A percentile compares a stretch with the other conserved stretches of the same genome.
Conservation (phyloP, 768 basidiomycete genomes). For the Psilocybe cubensis region DNA sequence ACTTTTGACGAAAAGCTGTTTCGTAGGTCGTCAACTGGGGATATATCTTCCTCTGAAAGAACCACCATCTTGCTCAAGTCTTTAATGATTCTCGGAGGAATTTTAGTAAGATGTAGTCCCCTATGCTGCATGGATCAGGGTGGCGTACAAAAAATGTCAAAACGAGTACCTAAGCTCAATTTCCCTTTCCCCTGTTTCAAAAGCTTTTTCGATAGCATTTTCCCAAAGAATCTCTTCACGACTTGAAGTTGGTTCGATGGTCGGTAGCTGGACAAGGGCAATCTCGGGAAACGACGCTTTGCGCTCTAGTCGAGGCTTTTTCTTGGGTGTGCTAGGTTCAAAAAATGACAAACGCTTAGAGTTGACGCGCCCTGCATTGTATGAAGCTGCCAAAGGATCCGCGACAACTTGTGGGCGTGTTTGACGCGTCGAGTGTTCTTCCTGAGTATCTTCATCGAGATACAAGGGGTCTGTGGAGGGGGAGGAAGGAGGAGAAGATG, state of each 20-base stretch:
- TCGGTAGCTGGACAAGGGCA: background rate
- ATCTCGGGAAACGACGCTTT: background rate
- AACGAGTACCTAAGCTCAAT: slow-evolving; percentile 57
- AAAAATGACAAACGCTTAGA: slow-evolving; percentile 23
- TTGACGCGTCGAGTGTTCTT: slow-evolving; percentile 21
- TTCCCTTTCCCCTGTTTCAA: slow-evolving; percentile 51
- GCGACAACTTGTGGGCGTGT: slow-evolving; percentile 13
- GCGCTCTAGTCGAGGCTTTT: slow-evolving; percentile 25
- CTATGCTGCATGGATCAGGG: slow-evolving; percentile 25
- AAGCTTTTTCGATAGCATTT: slow-evolving; percentile 28
- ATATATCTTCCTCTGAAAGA: slow-evolving; percentile 29
- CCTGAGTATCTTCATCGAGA: slow-evolving; percentile 23
- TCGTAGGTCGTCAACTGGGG: slow-evolving; percentile 1
- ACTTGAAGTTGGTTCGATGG: background rate
- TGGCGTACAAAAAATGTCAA: background rate
- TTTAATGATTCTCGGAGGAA: slow-evolving; percentile 51
- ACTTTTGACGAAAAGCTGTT: background rate
- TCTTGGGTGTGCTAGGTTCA: slow-evolving; percentile 17
- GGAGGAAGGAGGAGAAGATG: slow-evolving; percentile 55
- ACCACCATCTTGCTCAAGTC: slow-evolving; percentile 52
- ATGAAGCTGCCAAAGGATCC: slow-evolving; percentile 64
- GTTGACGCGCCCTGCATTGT: slow-evolving; percentile 43
- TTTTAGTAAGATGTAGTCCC: slow-evolving; percentile 43
- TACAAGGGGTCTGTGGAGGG: slow-evolving; percentile 30
- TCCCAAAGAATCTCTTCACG: slow-evolving; percentile 20